Conservation (phyloP, 768 basidiomycete species). For the Amanita fuliginea region DNA sequence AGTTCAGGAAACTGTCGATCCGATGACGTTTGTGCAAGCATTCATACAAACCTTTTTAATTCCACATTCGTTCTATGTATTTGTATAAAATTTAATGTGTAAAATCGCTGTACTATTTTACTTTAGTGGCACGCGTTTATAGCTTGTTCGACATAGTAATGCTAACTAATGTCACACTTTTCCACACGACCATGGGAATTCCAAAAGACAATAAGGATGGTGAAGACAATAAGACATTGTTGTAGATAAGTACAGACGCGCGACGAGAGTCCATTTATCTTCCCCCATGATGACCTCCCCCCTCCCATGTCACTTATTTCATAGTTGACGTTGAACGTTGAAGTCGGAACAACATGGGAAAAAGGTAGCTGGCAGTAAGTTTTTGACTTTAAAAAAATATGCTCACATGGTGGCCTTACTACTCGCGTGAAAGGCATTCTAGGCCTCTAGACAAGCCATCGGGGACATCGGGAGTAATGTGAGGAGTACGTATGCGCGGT, state of each 20-base stretch:
- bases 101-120: neutral
- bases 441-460: too few species aligned
- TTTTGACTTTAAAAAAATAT: neutral
- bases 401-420: too few species aligned
- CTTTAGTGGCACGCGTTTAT: neutral
- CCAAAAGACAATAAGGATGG: slow-evolving; percentile 2
- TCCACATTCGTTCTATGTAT: neutral
- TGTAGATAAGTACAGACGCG: neutral
- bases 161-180: neutral
- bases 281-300: neutral
- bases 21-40: neutral
- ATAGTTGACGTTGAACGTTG: too few species aligned
- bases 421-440: too few species aligned
- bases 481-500: too few species aligned
- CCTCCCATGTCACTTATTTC: too few species aligned
- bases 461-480: too few species aligned
- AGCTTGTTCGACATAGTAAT: neutral
- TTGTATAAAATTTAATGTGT: neutral
- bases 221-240: slow-evolving; percentile 4
- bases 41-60: neutral
- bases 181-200: slow-evolving; percentile 1
- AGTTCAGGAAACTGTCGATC: neutral
- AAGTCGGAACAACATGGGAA: neutral
- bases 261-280: neutral
- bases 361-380: neutral